A percentile compares a stretch with the other conserved stretches of the same genome.
Evolutionary conservation across 2,329 filamentous ascomycete genomes (phyloP).

Genomic region (Calonectria pseudoturangicola): DNA sequence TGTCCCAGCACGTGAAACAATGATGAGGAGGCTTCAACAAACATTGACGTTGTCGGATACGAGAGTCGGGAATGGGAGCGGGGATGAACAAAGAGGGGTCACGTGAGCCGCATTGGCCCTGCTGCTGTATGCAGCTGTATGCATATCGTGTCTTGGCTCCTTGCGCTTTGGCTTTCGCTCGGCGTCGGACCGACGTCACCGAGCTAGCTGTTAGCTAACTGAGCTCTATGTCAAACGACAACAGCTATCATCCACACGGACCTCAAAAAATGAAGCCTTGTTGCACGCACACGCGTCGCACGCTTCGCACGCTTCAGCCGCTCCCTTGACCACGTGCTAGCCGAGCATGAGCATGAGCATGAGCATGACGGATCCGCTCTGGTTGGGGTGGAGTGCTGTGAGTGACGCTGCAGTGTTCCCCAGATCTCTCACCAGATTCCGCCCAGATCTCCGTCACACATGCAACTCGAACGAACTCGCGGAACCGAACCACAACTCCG

Average conservation of each 20-base stretch:
- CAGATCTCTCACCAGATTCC: constrained; percentile 28
- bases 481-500: constrained; percentile 19
- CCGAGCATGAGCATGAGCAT: not conserved
- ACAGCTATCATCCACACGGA: not conserved
- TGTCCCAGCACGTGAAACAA: constrained; percentile 5
- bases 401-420: constrained; percentile 18
- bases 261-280: not conserved
- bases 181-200: constrained; percentile 13
- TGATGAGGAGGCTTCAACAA: constrained; percentile 4
- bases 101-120: constrained; percentile 6
- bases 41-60: constrained; percentile 1
- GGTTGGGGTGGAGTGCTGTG: constrained; percentile 24
- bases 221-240: not conserved
- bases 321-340: not conserved
- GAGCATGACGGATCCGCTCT: constrained; percentile 4
- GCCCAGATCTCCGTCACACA: constrained; percentile 23
- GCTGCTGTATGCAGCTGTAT: not conserved
- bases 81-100: not conserved
- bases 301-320: constrained; percentile 9
- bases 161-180: not conserved
- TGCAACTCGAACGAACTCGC: constrained; percentile 24
- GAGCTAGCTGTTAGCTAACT: not conserved
- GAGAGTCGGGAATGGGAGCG: constrained; percentile 12
- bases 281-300: not conserved
- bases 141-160: not conserved